Conservation (phyloP, 495 filamentous ascomycete genomes). For the Daldinia vernicosa region DNA sequence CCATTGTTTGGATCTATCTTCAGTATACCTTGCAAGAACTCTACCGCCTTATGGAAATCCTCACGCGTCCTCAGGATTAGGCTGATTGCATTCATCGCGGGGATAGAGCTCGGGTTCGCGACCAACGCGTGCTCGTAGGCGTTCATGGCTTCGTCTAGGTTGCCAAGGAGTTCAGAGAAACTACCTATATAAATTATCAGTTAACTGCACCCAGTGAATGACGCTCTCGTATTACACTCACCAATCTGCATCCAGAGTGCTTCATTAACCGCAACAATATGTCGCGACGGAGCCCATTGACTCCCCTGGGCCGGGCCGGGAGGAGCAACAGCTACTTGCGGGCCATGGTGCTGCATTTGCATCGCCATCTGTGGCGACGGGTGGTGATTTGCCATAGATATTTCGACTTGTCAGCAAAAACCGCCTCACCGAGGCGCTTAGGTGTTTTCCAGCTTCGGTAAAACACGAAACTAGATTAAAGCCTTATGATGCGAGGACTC, state of each 20-base stretch:
- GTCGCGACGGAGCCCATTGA: constrained; percentile 53
- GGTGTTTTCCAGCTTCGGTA: constrained; percentile 7
- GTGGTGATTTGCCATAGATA: constrained; percentile 63
- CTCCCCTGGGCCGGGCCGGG: constrained; percentile 43
- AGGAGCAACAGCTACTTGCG: constrained; percentile 56
- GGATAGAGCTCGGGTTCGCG: constrained; percentile 88
- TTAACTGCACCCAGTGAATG: constrained; percentile 1
- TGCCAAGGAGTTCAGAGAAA: constrained; percentile 86
- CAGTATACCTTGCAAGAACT: constrained; percentile 89
- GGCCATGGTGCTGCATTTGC: constrained; percentile 65
- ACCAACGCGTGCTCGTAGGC: constrained; percentile 90
- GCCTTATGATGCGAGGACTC: constrained; percentile 13
- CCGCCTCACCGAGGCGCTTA: constrained; percentile 11
- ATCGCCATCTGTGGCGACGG: constrained; percentile 65
- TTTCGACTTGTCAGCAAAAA: constrained; percentile 13
- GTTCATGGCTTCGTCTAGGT: constrained; percentile 84
- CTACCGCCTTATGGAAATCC: constrained; percentile 91
- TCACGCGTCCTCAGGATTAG: constrained; percentile 90
- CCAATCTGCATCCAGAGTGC: constrained; percentile 93
- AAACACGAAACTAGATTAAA: constrained; percentile 12
- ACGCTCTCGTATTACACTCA: constrained; percentile 53
- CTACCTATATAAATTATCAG: constrained; percentile 65
- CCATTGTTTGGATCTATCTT: constrained; percentile 90
- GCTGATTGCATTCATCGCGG: constrained; percentile 94
- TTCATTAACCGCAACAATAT: constrained; percentile 73